Percentiles rank a stretch among this genome's conserved stretches.
Evolutionary conservation across 2,329 filamentous ascomycete species (phyloP).

Genomic region (Onygena corvina): DNA sequence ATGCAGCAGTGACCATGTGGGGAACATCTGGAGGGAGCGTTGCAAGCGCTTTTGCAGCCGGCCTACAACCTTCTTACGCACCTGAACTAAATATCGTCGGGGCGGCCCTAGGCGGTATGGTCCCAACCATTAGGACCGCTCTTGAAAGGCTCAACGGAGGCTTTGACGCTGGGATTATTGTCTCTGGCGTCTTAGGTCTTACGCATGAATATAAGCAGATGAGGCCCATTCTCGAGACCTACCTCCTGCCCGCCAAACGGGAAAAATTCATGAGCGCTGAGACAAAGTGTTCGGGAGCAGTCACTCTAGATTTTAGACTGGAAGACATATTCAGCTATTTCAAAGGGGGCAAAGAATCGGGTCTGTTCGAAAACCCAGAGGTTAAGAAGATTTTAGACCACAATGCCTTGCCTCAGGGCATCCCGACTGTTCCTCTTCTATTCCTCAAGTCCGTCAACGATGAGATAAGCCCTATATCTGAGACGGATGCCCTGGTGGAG

Average conservation of each 20-base stretch:
- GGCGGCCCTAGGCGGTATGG: constrained; percentile 40
- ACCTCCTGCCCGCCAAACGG: constrained; percentile 15
- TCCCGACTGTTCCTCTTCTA: constrained; percentile 39
- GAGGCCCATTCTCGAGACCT: constrained; percentile 13
- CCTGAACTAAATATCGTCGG: constrained; percentile 41
- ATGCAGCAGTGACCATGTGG: constrained; percentile 37
- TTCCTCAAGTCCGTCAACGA: constrained; percentile 42
- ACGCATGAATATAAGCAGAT: constrained; percentile 21
- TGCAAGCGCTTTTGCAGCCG: constrained; percentile 40
- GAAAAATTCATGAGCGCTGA: constrained; percentile 18
- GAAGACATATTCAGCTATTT: constrained; percentile 19
- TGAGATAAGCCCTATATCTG: constrained; percentile 33
- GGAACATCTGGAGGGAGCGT: constrained; percentile 47
- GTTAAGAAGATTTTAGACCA: constrained; percentile 16
- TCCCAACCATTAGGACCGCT: constrained; percentile 32
- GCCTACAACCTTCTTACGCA: constrained; percentile 41
- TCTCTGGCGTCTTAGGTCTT: constrained; percentile 22
- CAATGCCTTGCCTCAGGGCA: constrained; percentile 28
- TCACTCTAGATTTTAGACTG: constrained; percentile 15
- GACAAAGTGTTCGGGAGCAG: constrained; percentile 17
- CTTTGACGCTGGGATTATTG: constrained; percentile 28
- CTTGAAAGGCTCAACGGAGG: constrained; percentile 26
- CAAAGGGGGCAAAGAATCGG: constrained; percentile 11
- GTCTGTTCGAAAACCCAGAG: constrained; percentile 14
- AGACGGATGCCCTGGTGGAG: constrained; percentile 35